These are phyloP conservation scores for Puccinia polysora DNA, from an alignment of 1,284 basidiomycete species.

Conservation along the genomic window DNA sequence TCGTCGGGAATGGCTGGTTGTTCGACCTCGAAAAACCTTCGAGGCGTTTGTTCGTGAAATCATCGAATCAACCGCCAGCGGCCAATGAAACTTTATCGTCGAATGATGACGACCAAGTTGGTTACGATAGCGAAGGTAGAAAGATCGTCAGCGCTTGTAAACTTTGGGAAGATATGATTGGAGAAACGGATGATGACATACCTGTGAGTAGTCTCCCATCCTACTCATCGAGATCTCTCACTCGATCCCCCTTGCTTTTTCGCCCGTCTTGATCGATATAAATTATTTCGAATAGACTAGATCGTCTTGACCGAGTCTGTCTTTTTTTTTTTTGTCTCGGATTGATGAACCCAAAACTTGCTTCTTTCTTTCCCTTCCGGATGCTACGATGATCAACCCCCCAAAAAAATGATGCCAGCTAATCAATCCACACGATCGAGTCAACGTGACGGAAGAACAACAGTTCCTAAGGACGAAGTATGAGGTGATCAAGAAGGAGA, in stretches of 20 bases:
- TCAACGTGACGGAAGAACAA: conserved; percentile 26
- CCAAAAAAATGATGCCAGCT: background rate
- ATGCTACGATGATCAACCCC: background rate
- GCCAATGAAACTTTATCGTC: conserved; percentile 55
- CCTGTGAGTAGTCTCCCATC: conserved; percentile 16
- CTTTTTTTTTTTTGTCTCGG: background rate
- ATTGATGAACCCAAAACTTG: no score
- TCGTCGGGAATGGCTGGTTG: conserved; percentile 80
- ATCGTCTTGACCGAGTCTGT: background rate
- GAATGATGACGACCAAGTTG: conserved; percentile 59
- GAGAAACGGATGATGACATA: conserved; percentile 40
- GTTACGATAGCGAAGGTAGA: conserved; percentile 59
- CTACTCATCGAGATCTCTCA: background rate
- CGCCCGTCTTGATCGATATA: background rate
- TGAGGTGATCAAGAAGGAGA: conserved; percentile 28
- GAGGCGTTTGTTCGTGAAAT: background rate
- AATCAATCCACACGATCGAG: conserved; percentile 32
- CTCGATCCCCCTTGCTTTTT: background rate
- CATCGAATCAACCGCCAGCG: background rate
- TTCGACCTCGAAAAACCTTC: conserved; percentile 49
- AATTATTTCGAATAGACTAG: background rate
- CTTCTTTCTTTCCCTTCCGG: no score
- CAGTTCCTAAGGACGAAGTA: conserved; percentile 34
- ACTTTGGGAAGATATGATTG: conserved; percentile 44
- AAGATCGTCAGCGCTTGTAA: conserved; percentile 44